A percentile compares a stretch with the other conserved stretches of the same genome.
Evolutionary conservation across 768 basidiomycete species (phyloP).

Genomic region (Termitomyces sp.): DNA sequence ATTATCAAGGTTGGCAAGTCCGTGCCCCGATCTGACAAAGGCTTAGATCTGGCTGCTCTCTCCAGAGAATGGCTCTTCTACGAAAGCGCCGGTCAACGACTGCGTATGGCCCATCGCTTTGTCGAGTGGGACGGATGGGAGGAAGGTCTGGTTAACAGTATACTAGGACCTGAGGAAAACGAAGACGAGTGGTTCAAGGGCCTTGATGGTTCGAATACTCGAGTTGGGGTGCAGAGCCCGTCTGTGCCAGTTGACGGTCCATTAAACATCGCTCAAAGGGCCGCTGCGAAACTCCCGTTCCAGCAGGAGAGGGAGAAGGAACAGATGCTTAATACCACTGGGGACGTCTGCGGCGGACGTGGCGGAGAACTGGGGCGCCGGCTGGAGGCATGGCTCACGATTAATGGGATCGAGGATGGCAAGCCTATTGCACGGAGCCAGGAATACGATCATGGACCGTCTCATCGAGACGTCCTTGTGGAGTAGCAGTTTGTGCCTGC

Average conservation of each 20-base stretch:
- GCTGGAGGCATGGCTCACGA: constrained; percentile 69
- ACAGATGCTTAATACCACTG: constrained; percentile 63
- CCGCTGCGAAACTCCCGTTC: constrained; percentile 44
- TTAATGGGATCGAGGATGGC: constrained; percentile 27
- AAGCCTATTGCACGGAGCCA: constrained; percentile 6
- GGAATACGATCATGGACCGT: constrained; percentile 11
- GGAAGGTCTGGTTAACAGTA: constrained; percentile 72
- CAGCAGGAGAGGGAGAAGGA: constrained; percentile 62
- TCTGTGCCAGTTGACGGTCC: constrained; percentile 8
- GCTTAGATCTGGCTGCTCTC: constrained; percentile 33
- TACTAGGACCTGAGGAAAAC: constrained; percentile 65
- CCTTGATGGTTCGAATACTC: constrained; percentile 14
- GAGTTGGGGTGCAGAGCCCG: constrained; percentile 17
- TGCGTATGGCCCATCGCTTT: constrained; percentile 76
- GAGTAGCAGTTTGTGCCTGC: not conserved
- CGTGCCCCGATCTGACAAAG: constrained; percentile 13
- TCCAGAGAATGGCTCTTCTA: constrained; percentile 72
- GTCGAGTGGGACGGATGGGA: constrained; percentile 93
- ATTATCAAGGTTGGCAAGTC: constrained; percentile 40
- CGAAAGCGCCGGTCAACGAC: constrained; percentile 57
- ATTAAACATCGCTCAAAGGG: constrained; percentile 22
- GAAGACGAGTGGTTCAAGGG: constrained; percentile 70
- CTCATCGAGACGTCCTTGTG: not conserved
- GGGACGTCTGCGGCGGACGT: constrained; percentile 74
- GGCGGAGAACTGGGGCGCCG: constrained; percentile 74